A percentile compares a stretch with the other conserved stretches of the same genome.
phyloP scores from a whole-genome alignment of 2,329 filamentous ascomycete genomes.

The Fusarium floridanum region DNA sequence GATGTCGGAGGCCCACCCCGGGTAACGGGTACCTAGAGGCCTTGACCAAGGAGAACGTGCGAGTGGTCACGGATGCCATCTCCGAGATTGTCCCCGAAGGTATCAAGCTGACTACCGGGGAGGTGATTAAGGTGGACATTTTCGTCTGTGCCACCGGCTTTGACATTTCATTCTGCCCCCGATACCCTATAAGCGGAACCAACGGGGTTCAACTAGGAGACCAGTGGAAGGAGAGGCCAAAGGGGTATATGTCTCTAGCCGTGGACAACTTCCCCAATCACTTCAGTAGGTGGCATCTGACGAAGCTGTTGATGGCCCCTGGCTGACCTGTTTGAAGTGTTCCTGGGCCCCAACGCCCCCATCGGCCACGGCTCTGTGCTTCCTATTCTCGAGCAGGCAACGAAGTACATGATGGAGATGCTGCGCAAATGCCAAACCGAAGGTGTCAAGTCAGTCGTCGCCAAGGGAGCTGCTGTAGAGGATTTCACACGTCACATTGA shows the following conservation, averaged over 20 bases:
- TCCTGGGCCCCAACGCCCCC: conserved; percentile 45
- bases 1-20: conserved; percentile 42
- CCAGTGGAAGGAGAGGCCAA: conserved; percentile 13
- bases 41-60: conserved; percentile 25
- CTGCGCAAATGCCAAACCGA: conserved; percentile 47
- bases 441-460: conserved; percentile 40
- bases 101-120: conserved; percentile 31
- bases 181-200: not conserved
- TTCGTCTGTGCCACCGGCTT: conserved; percentile 33
- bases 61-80: conserved; percentile 12
- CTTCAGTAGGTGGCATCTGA: conserved; percentile 22
- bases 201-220: conserved; percentile 2
- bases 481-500: conserved; percentile 50
- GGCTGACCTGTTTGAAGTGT: conserved; percentile 23
- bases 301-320: not conserved
- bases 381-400: conserved; percentile 43
- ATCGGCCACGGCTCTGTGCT: conserved; percentile 46
- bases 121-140: conserved; percentile 15
- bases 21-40: conserved; percentile 45
- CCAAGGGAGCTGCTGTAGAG: conserved; percentile 41
- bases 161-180: conserved; percentile 25
- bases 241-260: conserved; percentile 30
- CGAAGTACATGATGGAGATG: conserved; percentile 49
- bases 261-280: conserved; percentile 46
- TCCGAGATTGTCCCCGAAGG: conserved; percentile 26